Conservation (phyloP, 192 early-diverging fungal species). For the Entrophospora sp. region DNA sequence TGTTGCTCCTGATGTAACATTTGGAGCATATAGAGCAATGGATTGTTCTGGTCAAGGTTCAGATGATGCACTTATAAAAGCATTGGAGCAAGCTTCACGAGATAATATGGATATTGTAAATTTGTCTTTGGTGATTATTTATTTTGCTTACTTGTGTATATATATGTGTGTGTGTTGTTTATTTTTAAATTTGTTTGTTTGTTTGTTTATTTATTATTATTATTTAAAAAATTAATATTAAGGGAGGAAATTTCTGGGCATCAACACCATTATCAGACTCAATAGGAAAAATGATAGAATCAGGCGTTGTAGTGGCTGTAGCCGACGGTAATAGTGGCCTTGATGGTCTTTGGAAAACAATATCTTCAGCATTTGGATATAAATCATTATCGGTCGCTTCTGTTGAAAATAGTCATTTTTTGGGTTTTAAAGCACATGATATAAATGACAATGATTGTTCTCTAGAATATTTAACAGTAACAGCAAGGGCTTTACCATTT, state of each 20-base stretch:
- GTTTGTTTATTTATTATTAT: too few species aligned
- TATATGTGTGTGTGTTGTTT: too few species aligned
- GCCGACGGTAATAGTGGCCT: constrained; percentile 61
- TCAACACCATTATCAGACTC: constrained; percentile 53
- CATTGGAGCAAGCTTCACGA: constrained; percentile 56
- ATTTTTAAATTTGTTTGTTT: too few species aligned
- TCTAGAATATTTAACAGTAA: too few species aligned
- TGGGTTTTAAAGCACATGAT: too few species aligned
- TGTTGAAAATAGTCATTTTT: constrained; percentile 38
- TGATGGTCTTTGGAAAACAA: constrained; percentile 50
- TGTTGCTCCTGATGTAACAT: constrained; percentile 68
- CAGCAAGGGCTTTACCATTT: too few species aligned
- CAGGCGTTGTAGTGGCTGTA: constrained; percentile 44
- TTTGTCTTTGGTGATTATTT: too few species aligned
- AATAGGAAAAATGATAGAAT: constrained; percentile 37
- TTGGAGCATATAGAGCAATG: constrained; percentile 77
- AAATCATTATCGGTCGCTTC: constrained; percentile 52
- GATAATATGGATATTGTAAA: constrained; percentile 79
- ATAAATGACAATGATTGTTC: too few species aligned
- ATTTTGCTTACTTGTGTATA: too few species aligned
- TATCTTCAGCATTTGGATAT: constrained; percentile 47
- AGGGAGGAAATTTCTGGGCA: constrained; percentile 53
- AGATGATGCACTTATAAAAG: constrained; percentile 70
- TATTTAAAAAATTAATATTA: too few species aligned
- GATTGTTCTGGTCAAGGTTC: constrained; percentile 62